phyloP scores from a whole-genome alignment of 2,329 filamentous ascomycete species.

The Zymoseptoria ardabiliae region DNA sequence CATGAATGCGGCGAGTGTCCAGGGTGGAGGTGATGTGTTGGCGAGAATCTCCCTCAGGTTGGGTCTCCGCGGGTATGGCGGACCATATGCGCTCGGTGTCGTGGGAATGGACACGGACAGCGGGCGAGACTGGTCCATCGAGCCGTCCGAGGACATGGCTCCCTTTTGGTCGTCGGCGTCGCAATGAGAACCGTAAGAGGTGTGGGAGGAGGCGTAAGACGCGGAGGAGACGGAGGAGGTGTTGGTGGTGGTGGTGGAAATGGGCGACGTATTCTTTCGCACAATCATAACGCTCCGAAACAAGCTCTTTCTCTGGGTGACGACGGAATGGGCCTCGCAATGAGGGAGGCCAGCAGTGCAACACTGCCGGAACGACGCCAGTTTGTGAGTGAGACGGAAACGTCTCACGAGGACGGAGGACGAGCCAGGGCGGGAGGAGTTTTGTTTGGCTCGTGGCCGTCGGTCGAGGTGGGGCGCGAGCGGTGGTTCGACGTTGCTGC shows the following conservation, averaged over 20 bases:
- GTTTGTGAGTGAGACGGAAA: neutral
- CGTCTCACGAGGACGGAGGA: neutral
- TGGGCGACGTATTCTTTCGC: slow-evolving; percentile 23
- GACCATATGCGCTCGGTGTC: slow-evolving; percentile 34
- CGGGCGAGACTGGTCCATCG: slow-evolving; percentile 33
- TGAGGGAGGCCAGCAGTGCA: neutral
- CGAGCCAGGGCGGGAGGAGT: neutral
- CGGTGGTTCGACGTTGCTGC: neutral
- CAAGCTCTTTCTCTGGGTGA: slow-evolving; percentile 11
- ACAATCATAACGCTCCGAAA: slow-evolving; percentile 26
- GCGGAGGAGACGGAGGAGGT: slow-evolving; percentile 21
- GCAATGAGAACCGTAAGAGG: slow-evolving; percentile 21
- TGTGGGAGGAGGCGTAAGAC: slow-evolving; percentile 18
- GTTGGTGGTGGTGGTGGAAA: slow-evolving; percentile 17
- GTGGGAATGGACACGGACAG: slow-evolving; percentile 45
- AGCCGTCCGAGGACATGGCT: slow-evolving; percentile 42
- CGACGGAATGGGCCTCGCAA: neutral
- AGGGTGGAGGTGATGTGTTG: slow-evolving; percentile 78
- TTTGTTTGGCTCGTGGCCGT: neutral
- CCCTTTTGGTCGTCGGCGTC: slow-evolving; percentile 43
- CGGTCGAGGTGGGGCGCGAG: neutral
- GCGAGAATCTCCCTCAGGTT: slow-evolving; percentile 80
- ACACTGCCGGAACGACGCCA: neutral
- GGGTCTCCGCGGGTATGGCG: slow-evolving; percentile 55
- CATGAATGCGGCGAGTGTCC: slow-evolving; percentile 88